phyloP scores from a whole-genome alignment of 306 rosid genomes.

The Cucumis sativus region Cucumber_9930_V3 NC_026658.2:23510501-23511000 shows the following conservation, averaged over 20 bases:
- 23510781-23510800: constrained; percentile 37
- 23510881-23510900: constrained; percentile 42
- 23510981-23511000: constrained; percentile 33
- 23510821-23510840: constrained; percentile 64
- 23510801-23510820: constrained; percentile 41
- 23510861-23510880: constrained; percentile 45
- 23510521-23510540: constrained; percentile 37
- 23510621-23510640: constrained; percentile 27
- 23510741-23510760: constrained; percentile 28
- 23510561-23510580: constrained; percentile 17
- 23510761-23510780: constrained; percentile 27
- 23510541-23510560: constrained; percentile 26
- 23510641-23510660: constrained; percentile 46
- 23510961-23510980: constrained; percentile 85
- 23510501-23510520: constrained; percentile 67
- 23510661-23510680: constrained; percentile 46
- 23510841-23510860: constrained; percentile 42
- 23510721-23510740: constrained; percentile 25
- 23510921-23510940: constrained; percentile 58
- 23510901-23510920: constrained; percentile 24
- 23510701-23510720: constrained; percentile 24
- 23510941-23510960: constrained; percentile 49
- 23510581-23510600: constrained; percentile 24
- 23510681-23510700: constrained; percentile 25
- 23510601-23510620: constrained; percentile 26